Conservation (phyloP, 352 stramenopile genomes). For the Phytophthora kernoviae region DNA sequence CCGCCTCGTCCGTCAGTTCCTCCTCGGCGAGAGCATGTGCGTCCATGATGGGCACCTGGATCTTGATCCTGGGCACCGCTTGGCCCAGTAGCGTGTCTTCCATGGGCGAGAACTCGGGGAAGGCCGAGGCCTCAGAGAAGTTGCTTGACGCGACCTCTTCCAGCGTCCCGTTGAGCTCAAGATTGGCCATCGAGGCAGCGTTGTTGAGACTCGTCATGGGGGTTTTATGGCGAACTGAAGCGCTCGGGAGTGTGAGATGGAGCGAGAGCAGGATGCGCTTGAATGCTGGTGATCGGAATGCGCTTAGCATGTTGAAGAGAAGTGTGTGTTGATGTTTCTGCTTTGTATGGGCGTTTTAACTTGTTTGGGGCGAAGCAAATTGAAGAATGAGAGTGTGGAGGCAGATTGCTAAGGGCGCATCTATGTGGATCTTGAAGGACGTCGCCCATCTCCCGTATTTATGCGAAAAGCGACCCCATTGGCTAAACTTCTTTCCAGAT, state of each 20-base stretch:
- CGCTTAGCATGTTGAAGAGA: slow-evolving; percentile 18
- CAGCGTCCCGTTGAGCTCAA: slow-evolving; percentile 43
- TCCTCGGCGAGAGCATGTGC: slow-evolving; percentile 39
- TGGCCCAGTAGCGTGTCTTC: slow-evolving; percentile 59
- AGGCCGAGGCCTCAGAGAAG: slow-evolving; percentile 71
- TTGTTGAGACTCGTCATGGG: slow-evolving; percentile 35
- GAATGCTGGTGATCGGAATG: slow-evolving; percentile 15
- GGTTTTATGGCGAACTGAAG: slow-evolving; percentile 14
- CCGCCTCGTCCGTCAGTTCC: slow-evolving; percentile 44
- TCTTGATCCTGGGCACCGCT: slow-evolving; percentile 28
- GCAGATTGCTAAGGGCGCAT: too few species aligned
- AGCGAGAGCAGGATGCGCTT: slow-evolving; percentile 16
- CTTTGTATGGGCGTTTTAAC: neutral
- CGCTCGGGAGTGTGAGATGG: slow-evolving; percentile 13
- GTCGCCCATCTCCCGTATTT: neutral
- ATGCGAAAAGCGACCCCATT: neutral
- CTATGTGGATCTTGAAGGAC: slow-evolving; percentile 2
- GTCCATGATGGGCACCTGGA: slow-evolving; percentile 13
- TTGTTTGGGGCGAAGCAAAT: slow-evolving; percentile 5
- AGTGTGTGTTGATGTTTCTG: too few species aligned
- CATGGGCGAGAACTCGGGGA: slow-evolving; percentile 65
- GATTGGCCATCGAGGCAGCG: slow-evolving; percentile 24
- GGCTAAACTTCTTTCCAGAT: neutral
- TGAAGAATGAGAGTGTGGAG: slow-evolving; percentile 11
- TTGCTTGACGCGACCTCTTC: slow-evolving; percentile 51